Evolutionary conservation across 2,329 filamentous ascomycete genomes (phyloP), one percentile per base, ranked within the genome.

Genomic region (Calonectria leucothoes): DNA sequence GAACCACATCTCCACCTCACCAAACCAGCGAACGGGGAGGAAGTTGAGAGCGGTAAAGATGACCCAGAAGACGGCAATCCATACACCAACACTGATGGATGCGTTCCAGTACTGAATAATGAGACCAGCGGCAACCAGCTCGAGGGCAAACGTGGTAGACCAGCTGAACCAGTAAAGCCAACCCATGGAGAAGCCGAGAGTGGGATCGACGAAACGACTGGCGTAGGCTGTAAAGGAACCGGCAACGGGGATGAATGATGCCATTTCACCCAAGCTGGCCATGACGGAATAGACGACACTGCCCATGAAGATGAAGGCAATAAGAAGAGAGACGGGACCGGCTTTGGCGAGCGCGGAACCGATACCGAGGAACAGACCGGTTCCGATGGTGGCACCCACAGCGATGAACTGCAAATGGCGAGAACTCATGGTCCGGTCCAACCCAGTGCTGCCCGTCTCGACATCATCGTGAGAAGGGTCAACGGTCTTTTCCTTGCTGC

Each of bases 141-240:
- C 94, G 11, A 95, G 89, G 0, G 93, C 93, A 77, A 91, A 94
- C 0, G 93, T 95, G 71, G 93, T 91, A 23, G 91, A 88, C 93
- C 93, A 96, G 45, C 90, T 92, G 81, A 95, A 95, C 92, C 93
- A 96, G 84, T 96, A 96, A 73, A 94, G 92, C 94, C 94, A 96
- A 25, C 94, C 94, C 89, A 95, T 93, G 25, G 93, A 89, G 79
- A 95, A 95, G 10, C 93, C 93, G 61, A 95, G 86, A 70, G 92
- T 92, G 14, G 91, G 92, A 80, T 94, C 92, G 75, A 95, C 89
- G 79, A 96, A 95, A 23, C 94, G 93, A 48, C 91, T 89, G 27
- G 94, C 93, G 79, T 95, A 96, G 51, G 92, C 89, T 35, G 93
- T 94, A 82, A 96, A 96, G 49, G 93, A 93, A 71, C 94, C 94